Percentiles rank a stretch among this genome's conserved stretches.
Evolutionary conservation across 2,329 filamentous ascomycete genomes (phyloP).

Genomic region (Colletotrichum sp.): DNA sequence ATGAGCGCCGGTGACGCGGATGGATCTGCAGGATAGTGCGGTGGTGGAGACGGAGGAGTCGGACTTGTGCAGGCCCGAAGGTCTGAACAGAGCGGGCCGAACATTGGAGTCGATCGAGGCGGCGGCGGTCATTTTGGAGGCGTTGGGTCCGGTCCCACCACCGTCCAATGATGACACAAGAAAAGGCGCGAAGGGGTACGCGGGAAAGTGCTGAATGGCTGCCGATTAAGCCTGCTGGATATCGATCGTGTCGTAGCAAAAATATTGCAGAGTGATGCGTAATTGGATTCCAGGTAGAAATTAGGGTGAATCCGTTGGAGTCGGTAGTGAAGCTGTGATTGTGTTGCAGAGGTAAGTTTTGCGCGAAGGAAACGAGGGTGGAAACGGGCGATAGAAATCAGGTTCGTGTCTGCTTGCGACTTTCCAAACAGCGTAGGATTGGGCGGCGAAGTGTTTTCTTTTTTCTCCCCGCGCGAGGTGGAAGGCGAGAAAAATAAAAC

Average conservation of each 20-base stretch:
- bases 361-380: not conserved
- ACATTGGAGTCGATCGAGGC: constrained; percentile 19
- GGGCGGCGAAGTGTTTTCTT: not conserved
- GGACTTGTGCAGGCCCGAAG: constrained; percentile 36
- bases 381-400: not conserved
- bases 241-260: not conserved
- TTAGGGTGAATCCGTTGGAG: not conserved
- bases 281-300: not conserved
- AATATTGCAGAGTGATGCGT: not conserved
- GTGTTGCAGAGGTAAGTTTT: not conserved
- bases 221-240: not conserved
- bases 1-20: constrained; percentile 42
- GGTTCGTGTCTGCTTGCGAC: not conserved
- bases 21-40: constrained; percentile 33
- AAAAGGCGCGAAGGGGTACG: not conserved
- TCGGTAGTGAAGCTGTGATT: not conserved
- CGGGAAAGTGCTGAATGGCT: not conserved
- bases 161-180: not conserved
- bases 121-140: constrained; percentile 10
- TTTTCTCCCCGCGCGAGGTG: not conserved
- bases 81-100: constrained; percentile 18
- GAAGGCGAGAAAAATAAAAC: not conserved
- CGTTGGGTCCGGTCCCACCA: not conserved
- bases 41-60: constrained; percentile 39
- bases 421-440: not conserved